Percentiles rank a stretch among this genome's conserved stretches.
Evolutionary conservation across 2,329 filamentous ascomycete species (phyloP).

Genomic region (Fusarium poae): DNA sequence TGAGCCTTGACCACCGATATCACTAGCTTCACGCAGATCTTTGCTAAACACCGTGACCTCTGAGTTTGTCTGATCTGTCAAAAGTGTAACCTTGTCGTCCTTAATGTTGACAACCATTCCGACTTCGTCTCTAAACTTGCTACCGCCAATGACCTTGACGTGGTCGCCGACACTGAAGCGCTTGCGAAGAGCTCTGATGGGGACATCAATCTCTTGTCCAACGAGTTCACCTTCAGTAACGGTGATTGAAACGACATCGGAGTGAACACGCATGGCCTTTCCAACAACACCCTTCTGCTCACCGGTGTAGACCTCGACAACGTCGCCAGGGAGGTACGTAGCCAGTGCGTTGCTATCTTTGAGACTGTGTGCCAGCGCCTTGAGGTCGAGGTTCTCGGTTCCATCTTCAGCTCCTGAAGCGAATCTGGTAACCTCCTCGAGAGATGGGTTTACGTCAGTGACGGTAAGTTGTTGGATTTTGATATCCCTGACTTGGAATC

Average conservation of each 20-base stretch:
- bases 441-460: conserved; percentile 89
- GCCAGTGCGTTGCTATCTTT: conserved; percentile 86
- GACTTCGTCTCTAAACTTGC: conserved; percentile 93
- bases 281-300: conserved; percentile 94
- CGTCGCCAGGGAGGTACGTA: conserved; percentile 90
- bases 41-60: conserved; percentile 99
- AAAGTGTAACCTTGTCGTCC: conserved; percentile 90
- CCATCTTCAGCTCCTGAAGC: conserved; percentile 90
- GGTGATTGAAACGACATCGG: conserved; percentile 90
- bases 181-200: conserved; percentile 91
- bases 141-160: conserved; percentile 97
- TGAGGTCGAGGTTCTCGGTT: conserved; percentile 91
- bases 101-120: conserved; percentile 96
- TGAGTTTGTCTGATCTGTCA: conserved; percentile 91
- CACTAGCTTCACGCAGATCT: conserved; percentile 91
- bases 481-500: conserved; percentile 93
- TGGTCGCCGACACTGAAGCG: conserved; percentile 94
- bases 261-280: conserved; percentile 85
- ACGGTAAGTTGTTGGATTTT: conserved; percentile 88
- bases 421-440: conserved; percentile 97
- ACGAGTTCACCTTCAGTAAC: conserved; percentile 85
- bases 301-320: conserved; percentile 96
- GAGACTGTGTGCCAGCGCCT: conserved; percentile 88
- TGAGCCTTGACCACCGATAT: conserved; percentile 86
- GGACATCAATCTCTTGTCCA: conserved; percentile 91